Conservation (phyloP, 1,284 basidiomycete genomes). For the Phlebopus sp. region DNA sequence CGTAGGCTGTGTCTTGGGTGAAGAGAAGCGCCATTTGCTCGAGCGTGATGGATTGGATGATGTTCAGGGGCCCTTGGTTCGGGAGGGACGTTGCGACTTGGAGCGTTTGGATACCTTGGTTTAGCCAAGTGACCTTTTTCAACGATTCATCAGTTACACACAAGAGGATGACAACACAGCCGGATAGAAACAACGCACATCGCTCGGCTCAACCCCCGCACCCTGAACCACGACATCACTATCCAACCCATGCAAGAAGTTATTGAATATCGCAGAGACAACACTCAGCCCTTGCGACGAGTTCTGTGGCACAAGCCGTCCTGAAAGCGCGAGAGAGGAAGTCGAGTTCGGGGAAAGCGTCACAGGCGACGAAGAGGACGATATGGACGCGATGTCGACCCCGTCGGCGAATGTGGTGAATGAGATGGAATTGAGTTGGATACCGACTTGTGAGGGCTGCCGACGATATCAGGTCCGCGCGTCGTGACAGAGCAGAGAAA, state of each 20-base stretch:
- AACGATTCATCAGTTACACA: constrained; percentile 9
- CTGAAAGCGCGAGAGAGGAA: constrained; percentile 54
- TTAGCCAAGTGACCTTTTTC: constrained; percentile 69
- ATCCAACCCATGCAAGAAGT: constrained; percentile 68
- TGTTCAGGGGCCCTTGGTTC: constrained; percentile 56
- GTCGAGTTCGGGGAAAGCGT: constrained; percentile 57
- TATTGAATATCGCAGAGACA: constrained; percentile 71
- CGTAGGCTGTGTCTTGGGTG: constrained; percentile 52
- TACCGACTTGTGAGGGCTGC: constrained; percentile 76
- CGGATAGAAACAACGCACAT: constrained; percentile 37
- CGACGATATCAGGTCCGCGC: constrained; percentile 2
- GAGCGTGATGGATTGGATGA: constrained; percentile 67
- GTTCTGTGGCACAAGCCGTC: constrained; percentile 65
- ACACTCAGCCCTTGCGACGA: constrained; percentile 50
- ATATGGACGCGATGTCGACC: constrained; percentile 48
- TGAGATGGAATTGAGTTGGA: constrained; percentile 60
- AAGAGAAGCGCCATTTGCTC: constrained; percentile 67
- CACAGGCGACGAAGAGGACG: constrained; percentile 48
- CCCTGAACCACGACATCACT: constrained; percentile 64
- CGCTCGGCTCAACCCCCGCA: constrained; percentile 58
- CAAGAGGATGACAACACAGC: neutral
- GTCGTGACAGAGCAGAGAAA: neutral
- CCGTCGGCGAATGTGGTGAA: constrained; percentile 59
- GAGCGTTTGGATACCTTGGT: constrained; percentile 72
- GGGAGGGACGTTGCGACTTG: constrained; percentile 61